Evolutionary conservation across 129 eudicot species (phyloP).

Genomic region (Helianthus annuus): DNA sequence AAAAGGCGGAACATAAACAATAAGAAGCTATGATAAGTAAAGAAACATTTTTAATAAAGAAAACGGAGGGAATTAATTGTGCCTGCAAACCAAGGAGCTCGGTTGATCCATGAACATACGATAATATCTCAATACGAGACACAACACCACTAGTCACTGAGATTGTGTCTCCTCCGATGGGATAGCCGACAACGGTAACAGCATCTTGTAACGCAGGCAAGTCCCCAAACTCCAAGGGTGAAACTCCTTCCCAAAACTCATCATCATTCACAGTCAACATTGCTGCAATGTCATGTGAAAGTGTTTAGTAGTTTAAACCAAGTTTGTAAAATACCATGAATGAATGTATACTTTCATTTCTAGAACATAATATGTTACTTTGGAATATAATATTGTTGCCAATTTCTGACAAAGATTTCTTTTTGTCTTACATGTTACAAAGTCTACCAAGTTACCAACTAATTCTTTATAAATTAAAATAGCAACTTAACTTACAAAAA

Average conservation of each 20-base stretch:
- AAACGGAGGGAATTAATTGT: background rate
- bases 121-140: conserved; percentile 61
- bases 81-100: conserved; percentile 80
- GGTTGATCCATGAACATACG: conserved; percentile 68
- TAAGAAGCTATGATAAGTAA: conserved; percentile 2
- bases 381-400: background rate
- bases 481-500: background rate
- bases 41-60: background rate
- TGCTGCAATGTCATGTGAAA: conserved; percentile 34
- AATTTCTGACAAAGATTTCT: conserved; percentile 5
- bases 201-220: conserved; percentile 68
- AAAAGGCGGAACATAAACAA: conserved; percentile 27
- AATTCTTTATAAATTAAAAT: background rate
- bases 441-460: background rate
- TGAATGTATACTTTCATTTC: background rate
- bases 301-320: background rate
- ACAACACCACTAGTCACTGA: conserved; percentile 73
- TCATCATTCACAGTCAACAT: conserved; percentile 57
- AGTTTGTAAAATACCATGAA: background rate
- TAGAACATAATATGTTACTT: background rate
- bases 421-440: conserved; percentile 7
- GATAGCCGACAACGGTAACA: conserved; percentile 67
- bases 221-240: conserved; percentile 62
- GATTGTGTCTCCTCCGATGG: conserved; percentile 65
- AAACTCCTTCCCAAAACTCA: conserved; percentile 65